phyloP scores from a whole-genome alignment of 2,329 filamentous ascomycete species.

The Ambrosiella xylebori region DNA sequence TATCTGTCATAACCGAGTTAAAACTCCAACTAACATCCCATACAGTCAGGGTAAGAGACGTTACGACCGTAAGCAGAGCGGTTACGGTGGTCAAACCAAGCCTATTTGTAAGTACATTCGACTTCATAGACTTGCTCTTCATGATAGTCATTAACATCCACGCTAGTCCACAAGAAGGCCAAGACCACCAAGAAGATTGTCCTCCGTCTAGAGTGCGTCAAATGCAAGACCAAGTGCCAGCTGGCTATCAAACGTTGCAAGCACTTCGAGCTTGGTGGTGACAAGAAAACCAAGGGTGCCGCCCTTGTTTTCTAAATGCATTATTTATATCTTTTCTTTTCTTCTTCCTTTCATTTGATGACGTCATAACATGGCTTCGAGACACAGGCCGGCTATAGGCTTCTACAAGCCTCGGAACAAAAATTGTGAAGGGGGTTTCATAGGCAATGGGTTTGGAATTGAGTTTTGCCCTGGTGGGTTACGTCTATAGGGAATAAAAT shows the following conservation, averaged over 20 bases:
- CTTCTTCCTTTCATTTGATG: conserved; percentile 28
- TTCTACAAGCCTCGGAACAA: conserved; percentile 10
- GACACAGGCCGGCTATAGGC: conserved; percentile 4
- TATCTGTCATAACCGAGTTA: background rate
- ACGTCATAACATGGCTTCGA: conserved; percentile 18
- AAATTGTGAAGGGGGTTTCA: conserved; percentile 31
- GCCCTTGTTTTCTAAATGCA: conserved; percentile 93
- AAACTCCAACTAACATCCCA: conserved; percentile 3
- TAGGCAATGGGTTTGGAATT: conserved; percentile 18
- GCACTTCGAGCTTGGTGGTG: conserved; percentile 99
- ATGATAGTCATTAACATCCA: background rate
- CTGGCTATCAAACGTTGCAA: conserved; percentile 99
- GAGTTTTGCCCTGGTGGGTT: conserved; percentile 22
- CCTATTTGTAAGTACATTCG: conserved; percentile 47
- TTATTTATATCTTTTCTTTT: conserved; percentile 24
- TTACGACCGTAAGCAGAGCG: conserved; percentile 98
- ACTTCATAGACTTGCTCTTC: too few species aligned
- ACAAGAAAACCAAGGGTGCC: conserved; percentile 99
- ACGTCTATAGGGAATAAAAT: conserved; percentile 26
- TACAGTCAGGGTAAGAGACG: conserved; percentile 82
- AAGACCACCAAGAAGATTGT: conserved; percentile 99
- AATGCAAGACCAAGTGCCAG: conserved; percentile 97
- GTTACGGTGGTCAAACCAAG: conserved; percentile 99
- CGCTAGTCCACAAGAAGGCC: conserved; percentile 90
- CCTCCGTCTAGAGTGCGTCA: conserved; percentile 90